These are phyloP conservation scores for Zopfia rhizophila DNA, from an alignment of 2,329 filamentous ascomycete species.

Conservation along the genomic window DNA sequence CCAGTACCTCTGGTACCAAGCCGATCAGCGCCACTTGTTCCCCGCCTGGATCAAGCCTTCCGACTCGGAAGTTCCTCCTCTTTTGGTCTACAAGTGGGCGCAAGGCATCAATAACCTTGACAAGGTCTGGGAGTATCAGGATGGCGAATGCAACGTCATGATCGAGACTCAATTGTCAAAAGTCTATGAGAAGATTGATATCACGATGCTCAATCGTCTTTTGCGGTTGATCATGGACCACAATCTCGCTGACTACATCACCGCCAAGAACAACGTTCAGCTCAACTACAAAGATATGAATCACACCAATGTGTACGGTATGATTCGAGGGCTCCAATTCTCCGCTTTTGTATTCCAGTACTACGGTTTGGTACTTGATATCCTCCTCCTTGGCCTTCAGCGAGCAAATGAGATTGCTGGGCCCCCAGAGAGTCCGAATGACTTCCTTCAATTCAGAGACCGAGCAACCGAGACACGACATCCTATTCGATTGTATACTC, in stretches of 20 bases:
- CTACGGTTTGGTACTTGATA: slow-evolving; percentile 94
- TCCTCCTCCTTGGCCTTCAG: slow-evolving; percentile 90
- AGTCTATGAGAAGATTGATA: slow-evolving; percentile 98
- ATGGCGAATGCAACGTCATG: slow-evolving; percentile 98
- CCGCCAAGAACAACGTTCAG: slow-evolving; percentile 98
- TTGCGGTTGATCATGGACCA: slow-evolving; percentile 98
- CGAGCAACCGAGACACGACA: slow-evolving; percentile 91
- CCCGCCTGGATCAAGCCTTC: slow-evolving; percentile 99
- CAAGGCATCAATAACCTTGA: slow-evolving; percentile 99
- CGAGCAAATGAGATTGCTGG: slow-evolving; percentile 98
- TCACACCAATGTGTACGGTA: slow-evolving; percentile 97
- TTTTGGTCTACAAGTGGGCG: slow-evolving; percentile 98
- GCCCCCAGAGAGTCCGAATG: slow-evolving; percentile 91
- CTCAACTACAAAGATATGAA: slow-evolving; percentile 99
- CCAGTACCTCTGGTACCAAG: slow-evolving; percentile 99
- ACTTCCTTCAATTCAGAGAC: slow-evolving; percentile 97
- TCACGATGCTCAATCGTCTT: slow-evolving; percentile 93
- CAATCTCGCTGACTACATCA: slow-evolving; percentile 98
- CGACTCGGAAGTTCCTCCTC: slow-evolving; percentile 94
- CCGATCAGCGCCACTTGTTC: slow-evolving; percentile 95
- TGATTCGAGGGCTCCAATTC: slow-evolving; percentile 98
- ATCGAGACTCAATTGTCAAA: slow-evolving; percentile 99
- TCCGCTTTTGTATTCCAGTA: slow-evolving; percentile 99
- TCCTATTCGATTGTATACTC: slow-evolving; percentile 95
- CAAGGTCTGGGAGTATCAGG: slow-evolving; percentile 91